Conservation (phyloP, 257 asterid genomes). For the Scutellaria galericulata region DNA sequence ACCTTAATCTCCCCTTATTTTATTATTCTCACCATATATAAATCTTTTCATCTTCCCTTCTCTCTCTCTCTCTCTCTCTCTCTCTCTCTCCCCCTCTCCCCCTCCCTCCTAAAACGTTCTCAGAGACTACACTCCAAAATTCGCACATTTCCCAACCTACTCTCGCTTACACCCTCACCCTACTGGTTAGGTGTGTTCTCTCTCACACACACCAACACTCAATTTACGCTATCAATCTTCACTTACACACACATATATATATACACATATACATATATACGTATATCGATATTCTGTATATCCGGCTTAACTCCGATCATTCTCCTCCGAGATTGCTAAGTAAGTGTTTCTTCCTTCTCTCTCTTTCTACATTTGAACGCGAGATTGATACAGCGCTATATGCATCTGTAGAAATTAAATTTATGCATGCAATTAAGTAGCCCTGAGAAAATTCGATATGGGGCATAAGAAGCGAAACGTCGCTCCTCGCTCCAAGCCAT, state of each 20-base stretch:
- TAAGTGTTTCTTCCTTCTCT: slow-evolving; percentile 32
- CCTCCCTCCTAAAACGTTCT: slow-evolving; percentile 1
- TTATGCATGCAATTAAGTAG: slow-evolving; percentile 47
- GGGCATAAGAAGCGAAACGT: slow-evolving; percentile 55
- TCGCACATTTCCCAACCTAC: slow-evolving; percentile 33
- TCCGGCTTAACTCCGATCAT: slow-evolving; percentile 36
- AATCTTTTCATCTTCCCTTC: no score
- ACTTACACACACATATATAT: neutral
- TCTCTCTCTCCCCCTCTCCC: no score
- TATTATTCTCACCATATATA: no score
- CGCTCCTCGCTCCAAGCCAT: slow-evolving; percentile 55
- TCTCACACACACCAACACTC: slow-evolving; percentile 24
- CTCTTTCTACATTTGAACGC: neutral
- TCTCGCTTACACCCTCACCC: neutral
- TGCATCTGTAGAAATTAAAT: slow-evolving; percentile 29
- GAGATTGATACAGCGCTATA: slow-evolving; percentile 4
- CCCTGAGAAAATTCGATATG: slow-evolving; percentile 39
- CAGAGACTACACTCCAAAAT: slow-evolving; percentile 31
- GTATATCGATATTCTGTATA: neutral
- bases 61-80: no score
- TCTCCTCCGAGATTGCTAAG: slow-evolving; percentile 31
- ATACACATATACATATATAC: neutral
- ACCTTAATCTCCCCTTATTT: no score
- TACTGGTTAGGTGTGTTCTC: slow-evolving; percentile 26
- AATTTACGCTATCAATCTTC: slow-evolving; percentile 21